A percentile compares a stretch with the other conserved stretches of the same genome.
Conservation (phyloP, 2,329 filamentous ascomycete genomes). For the Cladosporium sp. region DNA sequence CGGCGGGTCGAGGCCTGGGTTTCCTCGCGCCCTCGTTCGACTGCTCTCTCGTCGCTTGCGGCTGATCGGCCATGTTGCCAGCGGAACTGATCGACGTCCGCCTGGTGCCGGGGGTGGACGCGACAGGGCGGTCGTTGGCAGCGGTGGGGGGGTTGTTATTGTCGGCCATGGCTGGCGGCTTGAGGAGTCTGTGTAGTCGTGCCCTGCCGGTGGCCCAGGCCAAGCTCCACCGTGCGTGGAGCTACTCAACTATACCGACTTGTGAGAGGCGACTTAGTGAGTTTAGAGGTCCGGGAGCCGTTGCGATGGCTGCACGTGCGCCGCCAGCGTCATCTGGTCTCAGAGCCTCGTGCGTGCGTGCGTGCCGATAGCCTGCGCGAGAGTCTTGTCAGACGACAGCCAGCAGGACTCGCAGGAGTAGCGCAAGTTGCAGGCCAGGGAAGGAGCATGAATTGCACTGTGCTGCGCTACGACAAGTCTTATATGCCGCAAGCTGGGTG, state of each 20-base stretch:
- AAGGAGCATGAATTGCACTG: not conserved
- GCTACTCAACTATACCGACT: conserved; percentile 9
- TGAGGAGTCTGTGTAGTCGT: not conserved
- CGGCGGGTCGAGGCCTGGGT: conserved; percentile 28
- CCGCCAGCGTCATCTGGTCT: conserved; percentile 14
- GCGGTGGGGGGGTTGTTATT: not conserved
- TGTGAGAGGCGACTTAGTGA: conserved; percentile 1
- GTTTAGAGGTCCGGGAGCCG: conserved; percentile 1
- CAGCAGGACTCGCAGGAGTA: not conserved
- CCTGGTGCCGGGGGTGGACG: conserved; percentile 26
- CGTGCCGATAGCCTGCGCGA: not conserved
- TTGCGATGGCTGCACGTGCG: conserved; percentile 16
- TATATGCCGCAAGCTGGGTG: not conserved
- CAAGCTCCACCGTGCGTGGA: conserved; percentile 14
- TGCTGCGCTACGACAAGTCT: not conserved
- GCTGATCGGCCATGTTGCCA: conserved; percentile 23
- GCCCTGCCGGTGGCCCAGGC: conserved; percentile 6
- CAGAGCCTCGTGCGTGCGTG: conserved; percentile 1
- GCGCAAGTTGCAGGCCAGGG: not conserved
- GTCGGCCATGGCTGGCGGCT: conserved; percentile 18
- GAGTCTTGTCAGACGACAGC: conserved; percentile 1
- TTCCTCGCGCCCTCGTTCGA: conserved; percentile 25
- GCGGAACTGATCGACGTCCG: conserved; percentile 28
- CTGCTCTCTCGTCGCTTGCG: conserved; percentile 14
- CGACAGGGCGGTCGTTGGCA: conserved; percentile 9